These are phyloP conservation scores for Candida endomychidarum DNA, from an alignment of 805 yeast genomes.

Conservation along the genomic window DNA sequence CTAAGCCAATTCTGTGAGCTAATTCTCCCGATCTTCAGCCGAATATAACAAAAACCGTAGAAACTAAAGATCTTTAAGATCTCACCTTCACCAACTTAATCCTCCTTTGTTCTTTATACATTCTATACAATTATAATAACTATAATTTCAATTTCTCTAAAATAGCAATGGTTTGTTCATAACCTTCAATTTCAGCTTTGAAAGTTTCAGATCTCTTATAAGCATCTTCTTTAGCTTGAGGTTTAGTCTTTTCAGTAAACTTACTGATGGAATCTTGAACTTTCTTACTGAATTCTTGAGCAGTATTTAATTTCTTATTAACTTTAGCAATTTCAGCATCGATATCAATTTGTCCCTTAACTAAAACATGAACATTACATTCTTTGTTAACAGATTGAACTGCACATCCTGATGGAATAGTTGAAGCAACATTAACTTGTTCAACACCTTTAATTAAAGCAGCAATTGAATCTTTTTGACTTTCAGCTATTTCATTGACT, in stretches of 20 bases:
- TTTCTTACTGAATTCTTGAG: slow-evolving; percentile 56
- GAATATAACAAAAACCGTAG: too few species aligned
- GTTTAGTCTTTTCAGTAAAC: slow-evolving; percentile 82
- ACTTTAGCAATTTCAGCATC: slow-evolving; percentile 90
- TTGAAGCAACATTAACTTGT: slow-evolving; percentile 57
- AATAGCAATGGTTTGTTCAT: slow-evolving; percentile 80
- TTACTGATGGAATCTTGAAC: slow-evolving; percentile 77
- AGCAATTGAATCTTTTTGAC: slow-evolving; percentile 83
- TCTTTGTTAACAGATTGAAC: slow-evolving; percentile 77
- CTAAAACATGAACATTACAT: slow-evolving; percentile 84
- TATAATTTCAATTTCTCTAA: slow-evolving; percentile 72
- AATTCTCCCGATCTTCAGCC: too few species aligned
- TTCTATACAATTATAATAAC: not conserved
- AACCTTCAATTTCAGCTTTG: slow-evolving; percentile 85
- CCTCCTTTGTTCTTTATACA: too few species aligned
- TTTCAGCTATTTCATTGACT: slow-evolving; percentile 51
- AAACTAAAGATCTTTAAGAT: too few species aligned
- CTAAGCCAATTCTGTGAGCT: too few species aligned
- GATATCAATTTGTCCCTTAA: slow-evolving; percentile 91
- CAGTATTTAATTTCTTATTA: slow-evolving; percentile 67
- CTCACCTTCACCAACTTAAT: too few species aligned
- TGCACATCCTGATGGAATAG: slow-evolving; percentile 89
- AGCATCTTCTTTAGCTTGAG: slow-evolving; percentile 78
- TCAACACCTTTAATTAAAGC: slow-evolving; percentile 91
- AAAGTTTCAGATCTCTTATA: slow-evolving; percentile 63